phyloP scores from a whole-genome alignment of 768 basidiomycete species.

The Leccinum boreale region DNA sequence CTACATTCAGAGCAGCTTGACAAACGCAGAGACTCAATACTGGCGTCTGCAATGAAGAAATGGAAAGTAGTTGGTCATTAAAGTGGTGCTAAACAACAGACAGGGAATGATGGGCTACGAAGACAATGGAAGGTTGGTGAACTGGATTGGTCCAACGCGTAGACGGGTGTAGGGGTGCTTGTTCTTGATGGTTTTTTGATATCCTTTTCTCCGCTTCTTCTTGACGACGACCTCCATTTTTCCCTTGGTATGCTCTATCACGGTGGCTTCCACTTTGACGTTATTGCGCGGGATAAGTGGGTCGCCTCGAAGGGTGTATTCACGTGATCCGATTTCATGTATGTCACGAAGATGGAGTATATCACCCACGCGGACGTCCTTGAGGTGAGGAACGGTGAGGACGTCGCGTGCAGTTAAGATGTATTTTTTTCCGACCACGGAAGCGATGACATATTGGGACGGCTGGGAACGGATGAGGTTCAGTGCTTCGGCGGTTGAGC shows the following conservation, averaged over 20 bases:
- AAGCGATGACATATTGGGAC: constrained; percentile 87
- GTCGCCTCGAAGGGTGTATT: constrained; percentile 85
- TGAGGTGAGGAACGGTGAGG: constrained; percentile 89
- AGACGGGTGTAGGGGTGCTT: constrained; percentile 97
- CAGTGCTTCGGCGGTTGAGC: constrained; percentile 61
- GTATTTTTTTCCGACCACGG: constrained; percentile 83
- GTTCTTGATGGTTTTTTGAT: constrained; percentile 88
- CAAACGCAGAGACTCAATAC: neutral
- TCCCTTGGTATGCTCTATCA: constrained; percentile 97
- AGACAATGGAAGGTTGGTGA: constrained; percentile 35
- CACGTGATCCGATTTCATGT: constrained; percentile 92
- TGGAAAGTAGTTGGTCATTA: constrained; percentile 2
- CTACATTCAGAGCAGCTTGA: neutral
- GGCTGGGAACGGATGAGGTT: constrained; percentile 86
- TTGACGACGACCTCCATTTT: constrained; percentile 90
- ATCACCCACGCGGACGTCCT: constrained; percentile 83
- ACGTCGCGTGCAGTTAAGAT: constrained; percentile 88
- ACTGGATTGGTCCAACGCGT: constrained; percentile 78
- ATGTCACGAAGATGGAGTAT: constrained; percentile 79
- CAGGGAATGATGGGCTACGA: constrained; percentile 15
- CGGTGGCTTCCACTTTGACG: constrained; percentile 80
- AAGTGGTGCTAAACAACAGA: neutral
- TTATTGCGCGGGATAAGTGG: constrained; percentile 62
- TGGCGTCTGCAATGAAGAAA: neutral
- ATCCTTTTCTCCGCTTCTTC: constrained; percentile 98